A percentile compares a stretch with the other conserved stretches of the same genome.
Evolutionary conservation across 2,329 filamentous ascomycete species (phyloP).

Genomic region (Apiospora phragmitis): DNA sequence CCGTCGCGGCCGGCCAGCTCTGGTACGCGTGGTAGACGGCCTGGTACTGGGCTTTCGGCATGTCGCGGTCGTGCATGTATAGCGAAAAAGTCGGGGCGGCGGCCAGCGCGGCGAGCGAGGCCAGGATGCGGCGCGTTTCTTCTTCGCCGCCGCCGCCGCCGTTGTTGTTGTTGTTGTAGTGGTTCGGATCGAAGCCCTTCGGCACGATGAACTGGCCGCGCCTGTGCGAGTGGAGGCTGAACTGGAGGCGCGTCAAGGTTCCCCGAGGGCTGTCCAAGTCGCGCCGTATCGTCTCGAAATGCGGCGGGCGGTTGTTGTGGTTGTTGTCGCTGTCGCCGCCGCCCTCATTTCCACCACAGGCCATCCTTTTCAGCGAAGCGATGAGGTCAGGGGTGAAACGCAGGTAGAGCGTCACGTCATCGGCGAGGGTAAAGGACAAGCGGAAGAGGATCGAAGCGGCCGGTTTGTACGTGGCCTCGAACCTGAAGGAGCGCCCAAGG

Average conservation of each 20-base stretch:
- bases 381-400: background rate
- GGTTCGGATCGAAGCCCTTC: background rate
- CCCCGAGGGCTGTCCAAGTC: background rate
- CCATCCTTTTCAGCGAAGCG: background rate
- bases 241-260: background rate
- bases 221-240: background rate
- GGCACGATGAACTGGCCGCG: background rate
- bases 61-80: slow-evolving; percentile 9
- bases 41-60: background rate
- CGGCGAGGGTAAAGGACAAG: background rate
- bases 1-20: background rate
- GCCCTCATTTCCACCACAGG: too few relatives aligned
- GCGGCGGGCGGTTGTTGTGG: background rate
- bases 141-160: too few relatives aligned
- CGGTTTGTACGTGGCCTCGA: too few relatives aligned
- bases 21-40: background rate
- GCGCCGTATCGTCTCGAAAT: background rate
- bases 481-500: background rate
- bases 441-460: too few relatives aligned
- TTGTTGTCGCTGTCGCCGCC: too few relatives aligned
- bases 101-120: background rate
- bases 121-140: background rate
- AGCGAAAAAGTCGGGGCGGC: slow-evolving; percentile 5
- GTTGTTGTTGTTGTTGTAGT: background rate
- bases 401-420: background rate